Percentiles rank a stretch among this genome's conserved stretches.
phyloP scores from a whole-genome alignment of 345 rosid species.

The Eucalyptus sp. region DNA sequence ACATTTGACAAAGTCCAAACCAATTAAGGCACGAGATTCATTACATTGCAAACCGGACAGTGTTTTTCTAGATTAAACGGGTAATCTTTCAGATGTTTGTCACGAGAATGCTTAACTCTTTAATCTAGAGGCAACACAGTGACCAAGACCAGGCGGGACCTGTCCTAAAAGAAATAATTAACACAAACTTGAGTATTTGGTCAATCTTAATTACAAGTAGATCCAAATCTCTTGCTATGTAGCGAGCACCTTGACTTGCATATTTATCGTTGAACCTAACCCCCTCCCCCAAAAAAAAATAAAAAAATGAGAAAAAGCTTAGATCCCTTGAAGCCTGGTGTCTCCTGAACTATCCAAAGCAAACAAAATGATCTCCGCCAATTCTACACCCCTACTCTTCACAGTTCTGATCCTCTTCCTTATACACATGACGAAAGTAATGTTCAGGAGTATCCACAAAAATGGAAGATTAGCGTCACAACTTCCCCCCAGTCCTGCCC shows the following conservation, averaged over 20 bases:
- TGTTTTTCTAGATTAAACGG: too few species aligned
- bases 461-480: neutral
- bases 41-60: neutral
- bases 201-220: neutral
- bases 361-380: neutral
- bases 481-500: conserved; percentile 1
- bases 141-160: neutral
- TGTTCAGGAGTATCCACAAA: neutral
- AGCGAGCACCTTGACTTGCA: neutral
- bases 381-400: neutral
- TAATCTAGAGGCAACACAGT: neutral
- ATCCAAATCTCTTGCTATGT: neutral
- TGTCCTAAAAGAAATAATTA: neutral
- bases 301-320: too few species aligned
- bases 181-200: neutral
- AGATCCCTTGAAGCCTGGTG: too few species aligned
- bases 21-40: accelerated
- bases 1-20: neutral
- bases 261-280: neutral
- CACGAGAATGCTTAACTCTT: neutral
- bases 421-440: neutral
- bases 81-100: neutral
- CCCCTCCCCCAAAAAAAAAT: too few species aligned
- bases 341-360: neutral
- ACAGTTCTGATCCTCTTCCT: neutral